Conservation (phyloP, 2,329 filamentous ascomycete genomes). For the Myriangium duriaei region DNA sequence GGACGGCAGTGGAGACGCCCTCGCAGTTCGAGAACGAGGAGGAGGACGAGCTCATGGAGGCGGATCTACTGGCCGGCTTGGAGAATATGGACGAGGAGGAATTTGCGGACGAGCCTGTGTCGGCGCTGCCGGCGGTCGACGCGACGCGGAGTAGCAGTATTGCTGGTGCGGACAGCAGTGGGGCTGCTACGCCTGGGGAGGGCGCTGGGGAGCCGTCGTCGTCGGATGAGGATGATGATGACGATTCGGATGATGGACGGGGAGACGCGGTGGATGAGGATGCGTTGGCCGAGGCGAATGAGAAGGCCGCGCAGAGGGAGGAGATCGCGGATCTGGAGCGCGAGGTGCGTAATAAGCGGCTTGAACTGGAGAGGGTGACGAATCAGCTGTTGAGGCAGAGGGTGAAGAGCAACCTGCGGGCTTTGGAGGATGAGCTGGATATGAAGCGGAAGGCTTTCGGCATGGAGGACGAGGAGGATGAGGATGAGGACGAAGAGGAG, state of each 20-base stretch:
- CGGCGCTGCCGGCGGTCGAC: slow-evolving; percentile 24
- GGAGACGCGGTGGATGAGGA: slow-evolving; percentile 39
- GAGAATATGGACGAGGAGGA: slow-evolving; percentile 22
- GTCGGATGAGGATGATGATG: slow-evolving; percentile 34
- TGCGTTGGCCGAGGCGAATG: slow-evolving; percentile 34
- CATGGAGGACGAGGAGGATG: slow-evolving; percentile 20
- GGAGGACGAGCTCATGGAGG: slow-evolving; percentile 19
- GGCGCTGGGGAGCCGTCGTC: slow-evolving; percentile 20
- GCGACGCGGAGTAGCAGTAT: slow-evolving; percentile 15
- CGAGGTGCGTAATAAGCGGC: slow-evolving; percentile 31
- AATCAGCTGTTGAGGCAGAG: slow-evolving; percentile 40
- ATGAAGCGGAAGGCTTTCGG: slow-evolving; percentile 37
- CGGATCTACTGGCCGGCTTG: slow-evolving; percentile 18
- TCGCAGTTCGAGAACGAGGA: slow-evolving; percentile 36
- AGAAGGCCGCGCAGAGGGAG: slow-evolving; percentile 35
- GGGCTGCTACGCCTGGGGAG: slow-evolving; percentile 12
- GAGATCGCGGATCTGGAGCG: slow-evolving; percentile 44
- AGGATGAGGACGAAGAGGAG: slow-evolving; percentile 2
- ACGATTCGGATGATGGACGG: slow-evolving; percentile 30
- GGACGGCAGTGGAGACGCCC: slow-evolving; percentile 18
- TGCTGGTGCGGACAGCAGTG: slow-evolving; percentile 13
- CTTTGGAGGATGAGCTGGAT: slow-evolving; percentile 40
- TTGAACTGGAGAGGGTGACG: slow-evolving; percentile 28
- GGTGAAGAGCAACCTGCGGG: slow-evolving; percentile 36
- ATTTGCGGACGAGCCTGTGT: slow-evolving; percentile 17